Evolutionary conservation across 768 basidiomycete species (phyloP).

Genomic region (Tulasnella sp.): DNA sequence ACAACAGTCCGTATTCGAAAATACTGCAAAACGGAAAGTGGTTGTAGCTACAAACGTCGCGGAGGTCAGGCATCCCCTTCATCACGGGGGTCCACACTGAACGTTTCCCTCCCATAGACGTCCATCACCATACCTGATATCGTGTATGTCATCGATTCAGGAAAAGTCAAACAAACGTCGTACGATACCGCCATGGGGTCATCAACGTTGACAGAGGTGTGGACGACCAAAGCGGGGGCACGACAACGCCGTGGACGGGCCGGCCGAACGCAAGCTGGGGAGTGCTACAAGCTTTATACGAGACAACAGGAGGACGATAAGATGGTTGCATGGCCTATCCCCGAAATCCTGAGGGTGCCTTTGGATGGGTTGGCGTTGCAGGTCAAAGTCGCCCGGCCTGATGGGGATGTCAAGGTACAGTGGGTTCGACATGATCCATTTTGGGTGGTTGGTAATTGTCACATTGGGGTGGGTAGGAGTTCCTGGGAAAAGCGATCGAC

Average conservation of each 20-base stretch:
- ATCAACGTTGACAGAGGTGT: slow-evolving; percentile 64
- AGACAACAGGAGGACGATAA: slow-evolving; percentile 51
- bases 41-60: slow-evolving; percentile 87
- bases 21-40: slow-evolving; percentile 59
- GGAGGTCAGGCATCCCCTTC: slow-evolving; percentile 41
- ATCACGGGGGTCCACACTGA: not conserved
- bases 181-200: slow-evolving; percentile 58
- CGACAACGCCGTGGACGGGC: slow-evolving; percentile 81
- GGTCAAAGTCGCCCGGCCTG: slow-evolving; percentile 66
- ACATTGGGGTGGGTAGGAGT: slow-evolving; percentile 32
- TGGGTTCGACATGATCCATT: slow-evolving; percentile 8
- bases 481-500: slow-evolving; percentile 64
- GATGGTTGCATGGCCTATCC: slow-evolving; percentile 62
- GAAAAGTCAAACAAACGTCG: slow-evolving; percentile 74
- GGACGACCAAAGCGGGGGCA: slow-evolving; percentile 67
- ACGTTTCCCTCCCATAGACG: slow-evolving; percentile 37
- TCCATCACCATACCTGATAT: slow-evolving; percentile 88
- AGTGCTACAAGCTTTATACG: slow-evolving; percentile 84
- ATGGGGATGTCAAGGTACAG: slow-evolving; percentile 64
- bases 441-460: not conserved
- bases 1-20: slow-evolving; percentile 63
- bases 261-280: slow-evolving; percentile 68
- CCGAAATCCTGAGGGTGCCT: slow-evolving; percentile 81
- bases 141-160: slow-evolving; percentile 70
- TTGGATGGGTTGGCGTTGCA: slow-evolving; percentile 70